Evolutionary conservation across 73 alveolate species (phyloP).

Genomic region (Stentor coeruleus): DNA sequence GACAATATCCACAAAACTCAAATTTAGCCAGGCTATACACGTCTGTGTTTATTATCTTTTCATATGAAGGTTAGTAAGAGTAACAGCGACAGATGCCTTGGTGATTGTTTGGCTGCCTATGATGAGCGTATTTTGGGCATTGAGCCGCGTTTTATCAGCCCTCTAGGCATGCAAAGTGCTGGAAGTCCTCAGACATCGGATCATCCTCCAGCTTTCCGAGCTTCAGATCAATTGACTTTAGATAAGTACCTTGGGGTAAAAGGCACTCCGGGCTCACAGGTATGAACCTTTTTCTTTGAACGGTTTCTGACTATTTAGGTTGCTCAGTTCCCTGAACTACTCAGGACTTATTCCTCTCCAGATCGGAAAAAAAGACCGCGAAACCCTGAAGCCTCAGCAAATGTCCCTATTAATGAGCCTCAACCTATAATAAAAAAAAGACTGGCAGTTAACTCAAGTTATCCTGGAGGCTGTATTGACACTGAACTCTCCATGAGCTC

Average conservation of each 20-base stretch:
- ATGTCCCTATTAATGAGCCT: background rate
- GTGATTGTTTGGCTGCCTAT: background rate
- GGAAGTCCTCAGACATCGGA: background rate
- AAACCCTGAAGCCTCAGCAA: background rate
- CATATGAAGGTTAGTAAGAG: background rate
- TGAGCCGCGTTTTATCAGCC: background rate
- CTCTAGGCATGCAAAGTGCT: background rate
- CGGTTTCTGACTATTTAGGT: background rate
- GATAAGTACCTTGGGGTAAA: background rate
- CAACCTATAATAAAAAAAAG: background rate
- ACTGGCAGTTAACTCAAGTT: background rate
- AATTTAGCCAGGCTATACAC: background rate
- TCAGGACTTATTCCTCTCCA: background rate
- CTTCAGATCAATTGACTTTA: background rate
- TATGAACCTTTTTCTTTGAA: background rate
- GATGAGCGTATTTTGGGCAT: background rate
- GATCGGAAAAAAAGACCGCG: constrained; percentile 13
- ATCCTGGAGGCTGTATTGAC: background rate
- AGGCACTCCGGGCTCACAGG: background rate
- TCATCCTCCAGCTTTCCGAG: constrained; percentile 15
- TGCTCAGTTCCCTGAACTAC: background rate
- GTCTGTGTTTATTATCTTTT: background rate
- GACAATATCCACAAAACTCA: background rate
- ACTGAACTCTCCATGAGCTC: background rate
- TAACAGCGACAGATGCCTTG: background rate